Evolutionary conservation across 768 basidiomycete genomes (phyloP).

Genomic region (Baorangia bicolor): DNA sequence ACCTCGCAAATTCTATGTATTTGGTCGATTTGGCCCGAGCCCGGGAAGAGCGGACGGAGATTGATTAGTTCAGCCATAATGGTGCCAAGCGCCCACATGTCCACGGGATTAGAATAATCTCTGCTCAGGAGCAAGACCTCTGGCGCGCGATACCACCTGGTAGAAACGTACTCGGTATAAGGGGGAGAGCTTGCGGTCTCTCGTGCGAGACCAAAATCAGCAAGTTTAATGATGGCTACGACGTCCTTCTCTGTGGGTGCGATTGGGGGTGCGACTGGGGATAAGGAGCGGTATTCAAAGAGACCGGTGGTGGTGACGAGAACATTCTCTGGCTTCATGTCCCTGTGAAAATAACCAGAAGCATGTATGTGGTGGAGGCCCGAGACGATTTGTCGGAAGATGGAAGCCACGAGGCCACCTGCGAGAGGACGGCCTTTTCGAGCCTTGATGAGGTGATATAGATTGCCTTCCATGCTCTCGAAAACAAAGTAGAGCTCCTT

Average conservation of each 20-base stretch:
- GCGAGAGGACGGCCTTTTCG: slow-evolving; percentile 93
- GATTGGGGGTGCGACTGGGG: slow-evolving; percentile 62
- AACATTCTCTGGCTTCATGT: slow-evolving; percentile 99
- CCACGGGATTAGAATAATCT: slow-evolving; percentile 95
- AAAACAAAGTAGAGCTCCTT: slow-evolving; percentile 99
- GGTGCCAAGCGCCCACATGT: slow-evolving; percentile 99
- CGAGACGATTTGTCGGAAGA: slow-evolving; percentile 87
- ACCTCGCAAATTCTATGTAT: slow-evolving; percentile 86
- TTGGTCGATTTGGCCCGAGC: slow-evolving; percentile 90
- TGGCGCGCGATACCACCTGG: slow-evolving; percentile 99
- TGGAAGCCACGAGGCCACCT: slow-evolving; percentile 93
- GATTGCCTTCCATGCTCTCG: slow-evolving; percentile 99
- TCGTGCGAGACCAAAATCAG: slow-evolving; percentile 95
- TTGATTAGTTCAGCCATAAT: slow-evolving; percentile 98
- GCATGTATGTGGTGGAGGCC: slow-evolving; percentile 93
- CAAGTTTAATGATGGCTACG: slow-evolving; percentile 94
- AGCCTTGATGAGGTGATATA: slow-evolving; percentile 98
- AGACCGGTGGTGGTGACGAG: slow-evolving; percentile 97
- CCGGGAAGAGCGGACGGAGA: slow-evolving; percentile 93
- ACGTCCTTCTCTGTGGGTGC: slow-evolving; percentile 87
- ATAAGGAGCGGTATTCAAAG: slow-evolving; percentile 83
- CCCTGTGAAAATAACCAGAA: slow-evolving; percentile 95
- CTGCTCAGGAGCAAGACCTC: slow-evolving; percentile 90
- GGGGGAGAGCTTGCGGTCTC: slow-evolving; percentile 87
- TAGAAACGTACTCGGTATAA: slow-evolving; percentile 98